phyloP scores from a whole-genome alignment of 345 rosid genomes.

The Citrus reticulata region DNA sequence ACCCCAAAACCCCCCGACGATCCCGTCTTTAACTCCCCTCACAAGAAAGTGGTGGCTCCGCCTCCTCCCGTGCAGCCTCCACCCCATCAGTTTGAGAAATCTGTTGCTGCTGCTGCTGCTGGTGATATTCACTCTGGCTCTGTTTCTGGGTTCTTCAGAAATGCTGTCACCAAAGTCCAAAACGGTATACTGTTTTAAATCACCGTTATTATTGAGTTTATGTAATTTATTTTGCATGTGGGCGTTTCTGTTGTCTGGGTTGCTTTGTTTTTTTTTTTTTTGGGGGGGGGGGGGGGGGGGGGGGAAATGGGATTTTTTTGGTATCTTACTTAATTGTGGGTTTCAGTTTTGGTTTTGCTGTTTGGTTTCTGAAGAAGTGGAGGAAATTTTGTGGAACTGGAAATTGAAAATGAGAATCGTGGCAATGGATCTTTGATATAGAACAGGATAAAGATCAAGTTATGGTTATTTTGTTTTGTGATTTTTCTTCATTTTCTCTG shows the following conservation, averaged over 20 bases:
- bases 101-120: slow-evolving; percentile 20
- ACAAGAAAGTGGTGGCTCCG: slow-evolving; percentile 21
- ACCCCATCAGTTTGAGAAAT: slow-evolving; percentile 55
- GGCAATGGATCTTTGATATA: background rate
- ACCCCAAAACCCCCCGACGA: slow-evolving; percentile 66
- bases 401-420: too few species aligned
- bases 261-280: background rate
- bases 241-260: background rate
- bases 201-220: background rate
- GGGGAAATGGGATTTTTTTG: too few species aligned
- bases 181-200: slow-evolving; percentile 41
- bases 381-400: background rate
- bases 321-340: background rate
- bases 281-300: too few species aligned
- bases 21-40: slow-evolving; percentile 33
- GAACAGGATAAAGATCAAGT: background rate
- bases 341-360: slow-evolving; percentile 1
- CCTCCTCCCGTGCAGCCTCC: slow-evolving; percentile 66
- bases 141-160: slow-evolving; percentile 62
- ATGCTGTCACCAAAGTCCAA: slow-evolving; percentile 73
- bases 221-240: background rate
- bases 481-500: background rate
- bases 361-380: slow-evolving; percentile 1
- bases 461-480: background rate
- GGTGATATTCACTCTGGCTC: slow-evolving; percentile 36